Conservation (phyloP, 2,329 filamentous ascomycete genomes). For the Cladosporium austrohemisphaericum region DNA sequence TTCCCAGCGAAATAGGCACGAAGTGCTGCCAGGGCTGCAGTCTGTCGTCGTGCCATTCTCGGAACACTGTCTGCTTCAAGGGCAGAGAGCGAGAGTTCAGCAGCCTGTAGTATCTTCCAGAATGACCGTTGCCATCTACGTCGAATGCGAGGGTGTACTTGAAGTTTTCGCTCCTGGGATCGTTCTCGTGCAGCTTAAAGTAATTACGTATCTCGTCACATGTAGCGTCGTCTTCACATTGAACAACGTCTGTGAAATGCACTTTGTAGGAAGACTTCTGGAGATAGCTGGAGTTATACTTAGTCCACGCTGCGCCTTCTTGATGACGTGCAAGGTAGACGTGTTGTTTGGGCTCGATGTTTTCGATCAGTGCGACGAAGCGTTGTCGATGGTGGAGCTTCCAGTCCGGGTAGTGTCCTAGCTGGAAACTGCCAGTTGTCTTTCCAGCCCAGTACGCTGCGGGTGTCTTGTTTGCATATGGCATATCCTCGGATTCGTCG, state of each 20-base stretch:
- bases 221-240: slow-evolving; percentile 37
- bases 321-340: background rate
- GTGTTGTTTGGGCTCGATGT: slow-evolving; percentile 13
- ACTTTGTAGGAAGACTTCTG: slow-evolving; percentile 37
- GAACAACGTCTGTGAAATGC: slow-evolving; percentile 45
- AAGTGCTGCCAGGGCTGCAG: slow-evolving; percentile 57
- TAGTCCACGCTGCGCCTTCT: background rate
- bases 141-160: slow-evolving; percentile 38
- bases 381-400: slow-evolving; percentile 48
- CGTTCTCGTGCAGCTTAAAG: slow-evolving; percentile 17
- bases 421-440: slow-evolving; percentile 48
- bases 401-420: slow-evolving; percentile 21
- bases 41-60: slow-evolving; percentile 58
- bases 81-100: slow-evolving; percentile 47
- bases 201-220: slow-evolving; percentile 30
- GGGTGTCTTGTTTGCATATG: slow-evolving; percentile 50
- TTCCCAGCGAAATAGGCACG: slow-evolving; percentile 48
- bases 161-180: slow-evolving; percentile 10
- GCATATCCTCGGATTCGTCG: slow-evolving; percentile 37
- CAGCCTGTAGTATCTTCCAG: slow-evolving; percentile 51
- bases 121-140: slow-evolving; percentile 55
- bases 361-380: slow-evolving; percentile 41
- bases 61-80: slow-evolving; percentile 52
- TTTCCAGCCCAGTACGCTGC: slow-evolving; percentile 57
- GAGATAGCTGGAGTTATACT: slow-evolving; percentile 19